Evolutionary conservation across 2,329 filamentous ascomycete species (phyloP), one percentile per base, ranked within the genome.

Genomic region (Claviceps sp.): DNA sequence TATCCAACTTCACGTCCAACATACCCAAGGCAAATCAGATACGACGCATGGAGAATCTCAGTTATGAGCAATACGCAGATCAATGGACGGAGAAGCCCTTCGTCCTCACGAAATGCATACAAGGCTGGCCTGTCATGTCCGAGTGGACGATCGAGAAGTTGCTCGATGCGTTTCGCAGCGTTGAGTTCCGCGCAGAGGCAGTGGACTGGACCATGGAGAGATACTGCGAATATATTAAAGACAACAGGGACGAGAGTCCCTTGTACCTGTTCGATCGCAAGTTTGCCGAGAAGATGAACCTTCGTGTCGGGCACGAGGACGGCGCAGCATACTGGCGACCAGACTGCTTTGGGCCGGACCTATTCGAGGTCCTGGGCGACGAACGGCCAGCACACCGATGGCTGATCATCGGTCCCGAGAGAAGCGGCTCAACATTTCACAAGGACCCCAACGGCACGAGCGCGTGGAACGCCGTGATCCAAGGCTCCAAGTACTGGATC

Each of bases 401-500:
- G 93, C 75, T 97, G 55, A 95, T 97, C 61, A 77, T 96, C 57
- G 90, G 91, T 0, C 89, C 91, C 1, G 81, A 84, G 56, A 77
- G 89, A 53, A 94, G 88, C 62, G 91, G 91, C 34, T 94, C 87
- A 58, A 96, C 90, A 4, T 97, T 96, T 64, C 91, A 97, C 72
- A 96, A 96, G 64, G 81, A 85, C 55, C 81, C 81, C 22, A 85
- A 84, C 59, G 83, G 69, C 18, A 84, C 81, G 18, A 85, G 82
- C 60, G 91, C 93, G 0, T 97, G 91, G 93, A 97, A 97, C 64
- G 91, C 90, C 1, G 88, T 96, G 14, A 73, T 97, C 30, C 81
- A 85, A 54, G 93, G 91, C 5, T 81, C 84, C 37, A 97, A 97
- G 64, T 97, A 97, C 73, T 97, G 93, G 91, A 91, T 97, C 66